Evolutionary conservation across 306 rosid genomes (phyloP).

Genomic region (Quercus wislizeni): DNA sequence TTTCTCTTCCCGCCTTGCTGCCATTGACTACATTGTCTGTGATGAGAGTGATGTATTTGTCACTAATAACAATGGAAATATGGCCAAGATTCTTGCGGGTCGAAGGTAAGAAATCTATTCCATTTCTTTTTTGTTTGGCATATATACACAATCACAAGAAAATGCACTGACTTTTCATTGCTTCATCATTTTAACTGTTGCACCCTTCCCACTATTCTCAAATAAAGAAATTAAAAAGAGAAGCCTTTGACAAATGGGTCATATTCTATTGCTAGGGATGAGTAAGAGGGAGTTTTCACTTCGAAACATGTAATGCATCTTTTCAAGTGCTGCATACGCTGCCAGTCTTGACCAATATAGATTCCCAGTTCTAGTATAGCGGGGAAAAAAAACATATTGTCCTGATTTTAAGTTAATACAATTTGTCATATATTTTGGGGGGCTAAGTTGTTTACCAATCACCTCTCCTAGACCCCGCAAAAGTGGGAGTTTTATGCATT

Average conservation of each 20-base stretch:
- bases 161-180: neutral
- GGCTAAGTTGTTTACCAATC: too few species aligned
- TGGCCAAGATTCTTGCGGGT: slow-evolving; percentile 99
- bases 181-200: neutral
- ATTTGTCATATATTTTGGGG: neutral
- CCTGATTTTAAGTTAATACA: neutral
- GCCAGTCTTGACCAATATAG: neutral
- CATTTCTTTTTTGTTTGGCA: neutral
- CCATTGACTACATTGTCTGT: slow-evolving; percentile 90
- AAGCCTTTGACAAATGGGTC: neutral
- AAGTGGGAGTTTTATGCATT: too few species aligned
- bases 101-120: slow-evolving; percentile 57
- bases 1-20: slow-evolving; percentile 95
- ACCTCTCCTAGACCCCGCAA: too few species aligned
- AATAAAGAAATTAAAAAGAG: too few species aligned
- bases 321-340: neutral
- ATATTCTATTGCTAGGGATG: neutral
- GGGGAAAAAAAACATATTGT: neutral
- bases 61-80: slow-evolving; percentile 93
- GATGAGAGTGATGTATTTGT: slow-evolving; percentile 97
- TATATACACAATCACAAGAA: neutral
- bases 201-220: neutral
- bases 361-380: neutral
- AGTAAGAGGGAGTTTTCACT: neutral
- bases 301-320: neutral